phyloP scores from a whole-genome alignment of 1,284 basidiomycete genomes.

The Puccinia horiana region DNA sequence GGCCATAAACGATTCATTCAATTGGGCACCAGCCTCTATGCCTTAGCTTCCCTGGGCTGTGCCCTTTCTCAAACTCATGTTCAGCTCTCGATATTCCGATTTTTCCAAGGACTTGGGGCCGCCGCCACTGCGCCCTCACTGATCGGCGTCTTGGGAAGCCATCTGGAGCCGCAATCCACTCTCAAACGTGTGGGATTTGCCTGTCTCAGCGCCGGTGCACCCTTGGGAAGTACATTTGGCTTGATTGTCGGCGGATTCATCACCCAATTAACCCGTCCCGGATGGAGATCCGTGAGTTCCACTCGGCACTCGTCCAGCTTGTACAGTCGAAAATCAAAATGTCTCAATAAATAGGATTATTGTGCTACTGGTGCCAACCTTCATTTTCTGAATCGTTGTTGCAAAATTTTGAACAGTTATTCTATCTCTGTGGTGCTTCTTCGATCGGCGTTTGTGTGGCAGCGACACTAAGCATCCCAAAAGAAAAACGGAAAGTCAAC shows the following conservation, averaged over 20 bases:
- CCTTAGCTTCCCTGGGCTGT: slow-evolving; percentile 19
- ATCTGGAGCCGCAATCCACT: slow-evolving; percentile 1
- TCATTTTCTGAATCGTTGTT: too few relatives aligned
- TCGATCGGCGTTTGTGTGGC: neutral
- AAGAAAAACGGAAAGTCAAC: neutral
- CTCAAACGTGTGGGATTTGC: slow-evolving; percentile 37
- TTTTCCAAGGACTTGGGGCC: slow-evolving; percentile 43
- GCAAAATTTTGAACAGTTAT: too few relatives aligned
- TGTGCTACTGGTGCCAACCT: too few relatives aligned
- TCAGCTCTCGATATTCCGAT: slow-evolving; percentile 38
- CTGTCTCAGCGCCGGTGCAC: slow-evolving; percentile 37
- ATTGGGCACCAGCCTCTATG: slow-evolving; percentile 14
- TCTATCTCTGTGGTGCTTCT: slow-evolving; percentile 31
- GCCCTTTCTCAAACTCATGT: slow-evolving; percentile 16
- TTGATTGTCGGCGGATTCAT: slow-evolving; percentile 37
- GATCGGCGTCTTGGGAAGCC: slow-evolving; percentile 26
- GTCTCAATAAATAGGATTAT: too few relatives aligned
- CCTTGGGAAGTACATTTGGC: slow-evolving; percentile 32
- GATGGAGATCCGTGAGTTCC: slow-evolving; percentile 45
- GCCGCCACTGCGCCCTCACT: slow-evolving; percentile 36
- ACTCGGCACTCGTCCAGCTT: too few relatives aligned
- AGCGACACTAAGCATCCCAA: slow-evolving; percentile 5
- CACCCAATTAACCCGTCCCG: slow-evolving; percentile 5
- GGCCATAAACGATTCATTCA: slow-evolving; percentile 41
- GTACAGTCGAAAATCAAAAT: too few relatives aligned